Evolutionary conservation across 805 yeast species (phyloP).

Genomic region (Candida berthetii): DNA sequence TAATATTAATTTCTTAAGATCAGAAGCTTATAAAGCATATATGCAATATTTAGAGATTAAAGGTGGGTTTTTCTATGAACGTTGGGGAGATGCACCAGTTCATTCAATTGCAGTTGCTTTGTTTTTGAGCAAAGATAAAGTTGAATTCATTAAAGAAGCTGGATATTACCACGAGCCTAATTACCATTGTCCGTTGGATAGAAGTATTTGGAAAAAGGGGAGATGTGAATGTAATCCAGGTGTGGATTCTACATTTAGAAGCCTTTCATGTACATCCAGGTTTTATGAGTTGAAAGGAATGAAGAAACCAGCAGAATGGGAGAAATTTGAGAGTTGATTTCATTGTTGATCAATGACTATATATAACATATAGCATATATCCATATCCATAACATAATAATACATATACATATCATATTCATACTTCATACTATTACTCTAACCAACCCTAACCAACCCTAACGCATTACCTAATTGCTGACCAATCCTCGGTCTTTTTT

Average conservation of each 20-base stretch:
- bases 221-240: constrained; percentile 64
- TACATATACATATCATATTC: too few species aligned
- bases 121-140: constrained; percentile 56
- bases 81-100: constrained; percentile 92
- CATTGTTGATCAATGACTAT: too few species aligned
- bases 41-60: constrained; percentile 65
- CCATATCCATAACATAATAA: too few species aligned
- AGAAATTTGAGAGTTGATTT: constrained; percentile 30
- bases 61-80: constrained; percentile 84
- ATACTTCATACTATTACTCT: too few species aligned
- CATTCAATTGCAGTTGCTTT: constrained; percentile 81
- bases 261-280: constrained; percentile 61
- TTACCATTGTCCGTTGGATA: constrained; percentile 66
- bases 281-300: constrained; percentile 45
- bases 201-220: constrained; percentile 41
- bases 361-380: too few species aligned
- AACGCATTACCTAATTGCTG: neutral
- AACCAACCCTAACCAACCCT: neutral
- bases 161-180: constrained; percentile 79
- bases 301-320: constrained; percentile 62
- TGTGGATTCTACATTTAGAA: constrained; percentile 64
- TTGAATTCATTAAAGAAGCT: constrained; percentile 74
- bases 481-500: neutral
- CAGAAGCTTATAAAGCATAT: constrained; percentile 60
- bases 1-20: constrained; percentile 68